Evolutionary conservation across 441 rosid genomes (phyloP).

Genomic region (Geranium incanum): DNA sequence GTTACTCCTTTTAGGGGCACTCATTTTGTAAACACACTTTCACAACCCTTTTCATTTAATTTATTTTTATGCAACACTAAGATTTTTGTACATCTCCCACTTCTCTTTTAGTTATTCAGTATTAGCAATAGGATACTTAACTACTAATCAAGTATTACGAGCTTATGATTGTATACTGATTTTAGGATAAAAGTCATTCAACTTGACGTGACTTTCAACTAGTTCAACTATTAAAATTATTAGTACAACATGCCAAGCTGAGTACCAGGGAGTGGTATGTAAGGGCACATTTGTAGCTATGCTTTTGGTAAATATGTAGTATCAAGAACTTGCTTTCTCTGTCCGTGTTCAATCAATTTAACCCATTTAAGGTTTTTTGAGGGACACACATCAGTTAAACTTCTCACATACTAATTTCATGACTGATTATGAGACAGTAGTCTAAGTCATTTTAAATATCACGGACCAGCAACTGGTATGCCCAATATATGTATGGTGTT

Average conservation of each 20-base stretch:
- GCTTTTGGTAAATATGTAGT: neutral
- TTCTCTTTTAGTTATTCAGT: neutral
- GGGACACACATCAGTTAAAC: neutral
- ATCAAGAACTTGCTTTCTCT: neutral
- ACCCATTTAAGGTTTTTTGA: neutral
- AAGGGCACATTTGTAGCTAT: neutral
- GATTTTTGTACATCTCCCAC: neutral
- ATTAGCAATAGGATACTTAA: neutral
- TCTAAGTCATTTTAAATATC: neutral
- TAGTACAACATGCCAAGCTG: neutral
- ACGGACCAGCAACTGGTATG: neutral
- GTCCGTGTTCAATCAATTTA: neutral
- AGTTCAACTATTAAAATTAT: neutral
- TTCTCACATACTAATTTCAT: neutral
- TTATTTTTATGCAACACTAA: neutral
- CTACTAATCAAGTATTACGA: constrained; percentile 1
- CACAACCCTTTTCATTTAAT: neutral
- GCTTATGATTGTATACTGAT: neutral
- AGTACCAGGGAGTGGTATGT: neutral
- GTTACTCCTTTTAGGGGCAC: neutral
- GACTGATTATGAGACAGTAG: neutral
- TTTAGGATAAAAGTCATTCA: neutral
- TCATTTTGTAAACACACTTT: neutral
- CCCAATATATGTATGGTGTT: neutral
- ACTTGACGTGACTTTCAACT: neutral